These are phyloP conservation scores for Phytophthora kernoviae DNA, from an alignment of 352 stramenopile genomes.

Conservation along the genomic window DNA sequence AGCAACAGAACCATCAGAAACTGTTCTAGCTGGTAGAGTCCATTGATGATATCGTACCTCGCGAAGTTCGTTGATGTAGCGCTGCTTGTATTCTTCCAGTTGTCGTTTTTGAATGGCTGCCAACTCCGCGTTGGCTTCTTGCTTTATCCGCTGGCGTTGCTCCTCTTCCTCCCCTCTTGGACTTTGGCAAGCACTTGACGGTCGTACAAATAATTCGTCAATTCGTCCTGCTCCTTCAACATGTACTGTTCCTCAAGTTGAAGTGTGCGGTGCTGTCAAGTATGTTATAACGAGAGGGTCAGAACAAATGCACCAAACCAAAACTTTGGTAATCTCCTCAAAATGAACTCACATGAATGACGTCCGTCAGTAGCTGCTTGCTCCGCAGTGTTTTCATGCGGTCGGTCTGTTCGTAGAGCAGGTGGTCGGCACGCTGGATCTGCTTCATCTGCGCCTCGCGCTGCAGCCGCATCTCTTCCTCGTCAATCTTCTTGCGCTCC, in stretches of 20 bases:
- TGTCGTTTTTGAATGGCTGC: slow-evolving; percentile 72
- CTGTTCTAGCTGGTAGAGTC: slow-evolving; percentile 9
- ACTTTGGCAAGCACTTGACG: slow-evolving; percentile 58
- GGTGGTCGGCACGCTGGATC: slow-evolving; percentile 83
- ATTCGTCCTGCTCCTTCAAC: slow-evolving; percentile 66
- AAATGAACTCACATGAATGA: slow-evolving; percentile 60
- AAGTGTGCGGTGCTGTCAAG: slow-evolving; percentile 73
- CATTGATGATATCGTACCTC: slow-evolving; percentile 38
- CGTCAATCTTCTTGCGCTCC: slow-evolving; percentile 73
- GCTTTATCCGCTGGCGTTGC: slow-evolving; percentile 42
- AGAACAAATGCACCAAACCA: too few species aligned
- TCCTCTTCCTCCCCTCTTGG: slow-evolving; percentile 61
- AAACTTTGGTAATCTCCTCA: too few species aligned
- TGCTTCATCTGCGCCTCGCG: slow-evolving; percentile 72
- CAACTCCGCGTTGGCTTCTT: slow-evolving; percentile 57
- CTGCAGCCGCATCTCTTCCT: slow-evolving; percentile 79
- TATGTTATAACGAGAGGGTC: too few species aligned
- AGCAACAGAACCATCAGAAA: neutral
- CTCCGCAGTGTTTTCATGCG: slow-evolving; percentile 91
- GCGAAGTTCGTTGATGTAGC: slow-evolving; percentile 73
- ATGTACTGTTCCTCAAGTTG: slow-evolving; percentile 76
- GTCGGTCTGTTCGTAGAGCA: slow-evolving; percentile 92
- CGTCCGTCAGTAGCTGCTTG: slow-evolving; percentile 86
- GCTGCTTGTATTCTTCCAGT: slow-evolving; percentile 85
- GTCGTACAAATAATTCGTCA: slow-evolving; percentile 59